These are phyloP conservation scores for Clathrospora elynae DNA, from an alignment of 2,329 filamentous ascomycete genomes.

Conservation along the genomic window DNA sequence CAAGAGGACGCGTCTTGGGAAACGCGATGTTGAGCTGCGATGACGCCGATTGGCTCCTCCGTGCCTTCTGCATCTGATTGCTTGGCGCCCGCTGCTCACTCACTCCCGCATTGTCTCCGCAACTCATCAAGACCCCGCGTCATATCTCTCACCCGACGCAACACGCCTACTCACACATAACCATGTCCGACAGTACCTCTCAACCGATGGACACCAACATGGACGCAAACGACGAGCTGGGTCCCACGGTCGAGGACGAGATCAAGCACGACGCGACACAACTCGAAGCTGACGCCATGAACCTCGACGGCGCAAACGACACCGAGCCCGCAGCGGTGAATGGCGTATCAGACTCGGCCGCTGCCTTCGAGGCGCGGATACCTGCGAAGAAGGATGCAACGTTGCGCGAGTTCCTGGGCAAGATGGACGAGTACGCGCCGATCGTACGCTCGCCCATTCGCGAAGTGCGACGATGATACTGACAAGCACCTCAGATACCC, in stretches of 20 bases:
- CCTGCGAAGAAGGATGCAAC: slow-evolving; percentile 89
- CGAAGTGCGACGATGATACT: no score
- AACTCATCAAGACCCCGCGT: slow-evolving; percentile 14
- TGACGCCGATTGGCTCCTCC: slow-evolving; percentile 13
- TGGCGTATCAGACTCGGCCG: slow-evolving; percentile 50
- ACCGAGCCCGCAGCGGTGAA: slow-evolving; percentile 43
- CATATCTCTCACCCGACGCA: slow-evolving; percentile 10
- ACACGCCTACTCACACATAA: slow-evolving; percentile 13
- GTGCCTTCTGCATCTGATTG: slow-evolving; percentile 4
- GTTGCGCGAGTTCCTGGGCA: slow-evolving; percentile 86
- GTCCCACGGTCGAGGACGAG: slow-evolving; percentile 51
- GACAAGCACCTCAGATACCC: slow-evolving; percentile 70
- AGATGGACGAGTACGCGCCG: slow-evolving; percentile 98
- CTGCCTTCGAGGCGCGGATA: slow-evolving; percentile 64
- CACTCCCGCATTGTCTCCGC: slow-evolving; percentile 25
- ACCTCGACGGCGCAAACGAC: slow-evolving; percentile 50
- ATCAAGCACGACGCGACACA: slow-evolving; percentile 46
- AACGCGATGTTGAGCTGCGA: slow-evolving; percentile 4
- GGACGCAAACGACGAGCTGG: slow-evolving; percentile 47
- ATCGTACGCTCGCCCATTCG: slow-evolving; percentile 87
- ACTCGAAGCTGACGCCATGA: slow-evolving; percentile 44
- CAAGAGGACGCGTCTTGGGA: background rate
- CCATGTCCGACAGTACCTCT: slow-evolving; percentile 42
- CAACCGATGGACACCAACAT: slow-evolving; percentile 37
- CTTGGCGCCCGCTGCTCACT: slow-evolving; percentile 19